Evolutionary conservation across 495 filamentous ascomycete species (phyloP).

Genomic region (Neurospora pannonica): DNA sequence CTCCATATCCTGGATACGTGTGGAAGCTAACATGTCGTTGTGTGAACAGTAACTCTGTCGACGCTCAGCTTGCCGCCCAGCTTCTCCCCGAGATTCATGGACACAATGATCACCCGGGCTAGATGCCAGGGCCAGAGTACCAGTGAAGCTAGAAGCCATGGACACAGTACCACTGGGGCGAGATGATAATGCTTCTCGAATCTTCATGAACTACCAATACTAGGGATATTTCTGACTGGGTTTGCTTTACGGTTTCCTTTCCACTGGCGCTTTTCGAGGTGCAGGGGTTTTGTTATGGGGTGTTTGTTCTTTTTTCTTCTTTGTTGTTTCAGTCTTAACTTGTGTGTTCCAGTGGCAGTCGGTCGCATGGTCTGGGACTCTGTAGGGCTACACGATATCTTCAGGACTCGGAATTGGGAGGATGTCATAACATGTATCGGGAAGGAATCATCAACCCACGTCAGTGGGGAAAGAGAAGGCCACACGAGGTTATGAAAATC

Average conservation of each 20-base stretch:
- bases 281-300: neutral
- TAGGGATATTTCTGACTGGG: neutral
- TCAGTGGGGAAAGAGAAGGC: neutral
- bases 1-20: neutral
- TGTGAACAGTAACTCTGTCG: conserved; percentile 1
- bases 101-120: neutral
- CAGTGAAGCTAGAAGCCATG: neutral
- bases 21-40: neutral
- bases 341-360: neutral
- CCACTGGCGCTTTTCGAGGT: neutral
- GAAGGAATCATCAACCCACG: neutral
- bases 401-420: neutral
- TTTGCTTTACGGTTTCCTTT: neutral
- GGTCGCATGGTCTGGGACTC: neutral
- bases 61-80: conserved; percentile 12
- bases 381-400: neutral
- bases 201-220: neutral
- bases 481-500: neutral
- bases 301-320: neutral
- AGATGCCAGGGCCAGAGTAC: neutral
- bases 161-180: too few relatives aligned
- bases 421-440: neutral
- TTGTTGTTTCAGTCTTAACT: neutral
- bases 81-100: conserved; percentile 14
- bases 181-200: neutral